Conservation (phyloP, 2,329 filamentous ascomycete genomes). For the Dactylellina cionopaga region DNA sequence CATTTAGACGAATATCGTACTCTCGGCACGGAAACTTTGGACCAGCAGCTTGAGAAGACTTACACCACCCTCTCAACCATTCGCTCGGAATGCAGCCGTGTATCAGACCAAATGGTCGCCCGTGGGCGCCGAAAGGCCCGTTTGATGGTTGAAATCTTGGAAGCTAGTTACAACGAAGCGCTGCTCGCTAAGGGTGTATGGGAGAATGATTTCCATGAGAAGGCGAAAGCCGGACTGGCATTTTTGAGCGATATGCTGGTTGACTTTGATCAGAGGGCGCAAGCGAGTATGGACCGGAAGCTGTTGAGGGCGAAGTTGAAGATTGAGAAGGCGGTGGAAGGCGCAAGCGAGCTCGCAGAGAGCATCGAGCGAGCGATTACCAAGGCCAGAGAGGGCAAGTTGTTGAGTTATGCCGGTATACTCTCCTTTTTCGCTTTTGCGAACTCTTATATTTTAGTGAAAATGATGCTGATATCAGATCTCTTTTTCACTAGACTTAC, state of each 20-base stretch:
- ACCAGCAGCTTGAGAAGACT: conserved; percentile 83
- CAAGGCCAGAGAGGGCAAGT: conserved; percentile 78
- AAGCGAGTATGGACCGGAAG: conserved; percentile 83
- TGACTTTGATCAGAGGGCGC: conserved; percentile 83
- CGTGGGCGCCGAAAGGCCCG: conserved; percentile 84
- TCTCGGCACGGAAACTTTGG: conserved; percentile 74
- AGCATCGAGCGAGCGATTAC: conserved; percentile 81
- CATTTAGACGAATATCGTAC: conserved; percentile 81
- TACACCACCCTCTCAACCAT: conserved; percentile 88
- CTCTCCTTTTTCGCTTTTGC: not conserved
- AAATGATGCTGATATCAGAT: not conserved
- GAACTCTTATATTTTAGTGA: not conserved
- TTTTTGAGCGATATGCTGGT: conserved; percentile 85
- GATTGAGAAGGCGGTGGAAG: conserved; percentile 81
- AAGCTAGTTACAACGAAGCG: conserved; percentile 85
- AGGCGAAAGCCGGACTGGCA: conserved; percentile 85
- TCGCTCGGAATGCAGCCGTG: conserved; percentile 84
- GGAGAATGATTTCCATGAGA: conserved; percentile 66
- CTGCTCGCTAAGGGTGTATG: conserved; percentile 72
- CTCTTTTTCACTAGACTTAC: conserved; percentile 69
- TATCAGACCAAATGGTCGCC: conserved; percentile 88
- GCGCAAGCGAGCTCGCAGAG: conserved; percentile 82
- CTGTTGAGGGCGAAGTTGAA: conserved; percentile 78
- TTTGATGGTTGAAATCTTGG: conserved; percentile 91
- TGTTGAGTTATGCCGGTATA: conserved; percentile 78